Evolutionary conservation across 176 grass and related monocot species (phyloP).

Genomic region (Ampelocalamus luodianensis): DNA sequence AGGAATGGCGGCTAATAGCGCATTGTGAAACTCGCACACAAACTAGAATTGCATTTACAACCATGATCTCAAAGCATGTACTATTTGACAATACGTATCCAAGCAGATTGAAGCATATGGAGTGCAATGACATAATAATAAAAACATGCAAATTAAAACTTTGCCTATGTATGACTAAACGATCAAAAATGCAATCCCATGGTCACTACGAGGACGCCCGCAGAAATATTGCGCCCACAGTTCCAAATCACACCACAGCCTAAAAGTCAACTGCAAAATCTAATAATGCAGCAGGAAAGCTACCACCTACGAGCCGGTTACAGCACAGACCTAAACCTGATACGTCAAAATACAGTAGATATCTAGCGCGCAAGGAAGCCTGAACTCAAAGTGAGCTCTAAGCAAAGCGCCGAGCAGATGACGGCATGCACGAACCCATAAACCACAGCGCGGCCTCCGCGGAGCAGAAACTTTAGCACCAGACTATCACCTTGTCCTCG

Average conservation of each 20-base stretch:
- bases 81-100: not conserved
- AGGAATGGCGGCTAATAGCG: not conserved
- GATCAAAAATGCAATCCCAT: not conserved
- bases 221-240: not conserved
- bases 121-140: not conserved
- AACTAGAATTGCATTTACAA: not conserved
- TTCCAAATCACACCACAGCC: not conserved
- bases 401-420: not conserved
- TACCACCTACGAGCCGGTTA: not conserved
- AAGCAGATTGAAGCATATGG: not conserved
- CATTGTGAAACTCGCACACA: not conserved
- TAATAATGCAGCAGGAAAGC: not conserved
- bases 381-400: not conserved
- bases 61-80: not conserved
- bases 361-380: too few species aligned
- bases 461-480: not conserved
- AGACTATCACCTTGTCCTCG: constrained; percentile 48
- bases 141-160: not conserved
- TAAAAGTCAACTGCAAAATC: not conserved
- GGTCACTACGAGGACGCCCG: not conserved
- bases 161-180: not conserved
- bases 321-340: not conserved
- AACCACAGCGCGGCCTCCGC: not conserved
- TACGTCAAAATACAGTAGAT: not conserved
- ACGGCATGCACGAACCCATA: not conserved